These are phyloP conservation scores for Naegleria lovaniensis DNA, from an alignment of 208 protist species.

Conservation along the genomic window DNA sequence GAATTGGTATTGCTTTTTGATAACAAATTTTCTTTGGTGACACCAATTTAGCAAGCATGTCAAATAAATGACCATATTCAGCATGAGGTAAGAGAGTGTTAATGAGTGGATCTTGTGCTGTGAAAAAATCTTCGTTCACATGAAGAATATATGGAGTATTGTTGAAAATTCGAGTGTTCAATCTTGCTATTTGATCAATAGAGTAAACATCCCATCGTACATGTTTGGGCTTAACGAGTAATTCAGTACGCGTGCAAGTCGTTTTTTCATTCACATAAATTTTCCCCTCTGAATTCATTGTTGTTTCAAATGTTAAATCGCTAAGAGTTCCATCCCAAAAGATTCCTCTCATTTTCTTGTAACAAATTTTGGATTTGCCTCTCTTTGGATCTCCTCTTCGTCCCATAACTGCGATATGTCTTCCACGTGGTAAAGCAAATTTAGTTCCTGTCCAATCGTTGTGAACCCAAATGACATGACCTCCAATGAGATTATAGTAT, in stretches of 20 bases:
- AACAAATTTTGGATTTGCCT: not conserved
- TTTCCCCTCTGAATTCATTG: not conserved
- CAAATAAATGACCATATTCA: not conserved
- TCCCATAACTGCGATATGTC: not conserved
- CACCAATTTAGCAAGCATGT: not conserved
- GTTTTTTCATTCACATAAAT: not conserved
- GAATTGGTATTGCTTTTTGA: not conserved
- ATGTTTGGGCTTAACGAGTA: not conserved
- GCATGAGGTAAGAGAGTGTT: not conserved
- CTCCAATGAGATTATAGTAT: not conserved
- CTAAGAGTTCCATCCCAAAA: not conserved
- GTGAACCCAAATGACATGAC: not conserved
- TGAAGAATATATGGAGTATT: not conserved
- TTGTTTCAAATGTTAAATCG: not conserved
- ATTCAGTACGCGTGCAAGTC: not conserved
- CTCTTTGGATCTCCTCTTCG: not conserved
- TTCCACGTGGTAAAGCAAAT: not conserved
- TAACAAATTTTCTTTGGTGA: not conserved
- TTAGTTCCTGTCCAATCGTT: not conserved
- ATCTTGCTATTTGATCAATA: not conserved
- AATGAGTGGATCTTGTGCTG: not conserved
- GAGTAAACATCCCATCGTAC: not conserved
- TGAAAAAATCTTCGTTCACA: not conserved
- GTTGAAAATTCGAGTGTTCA: not conserved
- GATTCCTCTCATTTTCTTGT: not conserved